These are phyloP conservation scores for Cyberlindnera galapagoensis DNA, from an alignment of 805 yeast species.

Conservation along the genomic window DNA sequence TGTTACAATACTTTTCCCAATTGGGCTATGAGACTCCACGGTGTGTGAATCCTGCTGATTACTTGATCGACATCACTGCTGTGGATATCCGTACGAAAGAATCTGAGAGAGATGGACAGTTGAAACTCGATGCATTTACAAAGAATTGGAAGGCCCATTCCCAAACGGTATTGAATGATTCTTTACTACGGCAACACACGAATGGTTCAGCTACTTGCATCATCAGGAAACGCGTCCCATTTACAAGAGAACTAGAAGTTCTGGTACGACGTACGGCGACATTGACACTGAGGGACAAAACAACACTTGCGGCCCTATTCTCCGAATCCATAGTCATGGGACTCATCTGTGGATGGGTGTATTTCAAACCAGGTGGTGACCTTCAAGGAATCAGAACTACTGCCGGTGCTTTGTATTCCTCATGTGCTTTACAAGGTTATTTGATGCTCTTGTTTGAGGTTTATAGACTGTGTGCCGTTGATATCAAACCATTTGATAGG, in stretches of 20 bases:
- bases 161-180: background rate
- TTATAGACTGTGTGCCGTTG: conserved; percentile 48
- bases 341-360: conserved; percentile 65
- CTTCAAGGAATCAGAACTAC: conserved; percentile 59
- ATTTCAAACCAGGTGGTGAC: conserved; percentile 51
- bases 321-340: conserved; percentile 21
- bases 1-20: conserved; percentile 39
- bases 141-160: conserved; percentile 28
- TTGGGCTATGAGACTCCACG: conserved; percentile 36
- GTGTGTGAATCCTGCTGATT: conserved; percentile 48
- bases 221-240: conserved; percentile 30
- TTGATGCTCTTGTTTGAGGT: conserved; percentile 51
- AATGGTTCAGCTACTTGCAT: background rate
- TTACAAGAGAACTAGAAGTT: conserved; percentile 36
- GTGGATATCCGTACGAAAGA: conserved; percentile 35
- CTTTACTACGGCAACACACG: too few relatives aligned
- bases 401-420: conserved; percentile 45
- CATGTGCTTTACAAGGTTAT: conserved; percentile 51
- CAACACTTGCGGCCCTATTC: conserved; percentile 27
- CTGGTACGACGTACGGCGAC: conserved; percentile 33
- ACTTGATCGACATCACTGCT: conserved; percentile 41
- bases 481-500: conserved; percentile 54
- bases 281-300: conserved; percentile 39
- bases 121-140: conserved; percentile 27
- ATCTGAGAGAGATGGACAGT: conserved; percentile 28